phyloP scores from a whole-genome alignment of 495 filamentous ascomycete genomes.

The Aspergillus bertholletiae region DNA sequence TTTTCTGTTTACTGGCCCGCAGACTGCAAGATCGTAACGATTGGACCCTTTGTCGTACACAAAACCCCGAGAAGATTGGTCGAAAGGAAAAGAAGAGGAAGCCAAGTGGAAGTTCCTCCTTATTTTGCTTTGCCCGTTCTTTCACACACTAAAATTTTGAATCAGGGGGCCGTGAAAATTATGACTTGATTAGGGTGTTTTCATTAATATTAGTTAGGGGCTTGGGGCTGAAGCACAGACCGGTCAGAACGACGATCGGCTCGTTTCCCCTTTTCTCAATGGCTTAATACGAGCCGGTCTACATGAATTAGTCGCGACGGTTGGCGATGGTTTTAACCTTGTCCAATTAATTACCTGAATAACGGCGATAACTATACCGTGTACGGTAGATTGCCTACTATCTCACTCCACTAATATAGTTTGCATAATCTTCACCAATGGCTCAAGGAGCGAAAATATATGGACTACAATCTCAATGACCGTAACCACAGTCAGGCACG shows the following conservation, averaged over 20 bases:
- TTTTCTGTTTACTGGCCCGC: neutral
- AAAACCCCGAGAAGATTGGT: neutral
- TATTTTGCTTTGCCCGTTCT: neutral
- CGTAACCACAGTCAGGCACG: no score
- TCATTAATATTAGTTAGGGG: slow-evolving; percentile 14
- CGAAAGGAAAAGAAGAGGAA: neutral
- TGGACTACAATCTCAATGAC: no score
- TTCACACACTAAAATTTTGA: neutral
- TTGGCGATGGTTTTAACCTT: neutral
- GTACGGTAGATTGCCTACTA: no score
- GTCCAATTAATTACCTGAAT: neutral
- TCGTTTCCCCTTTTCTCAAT: slow-evolving; percentile 13
- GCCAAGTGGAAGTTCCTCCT: neutral
- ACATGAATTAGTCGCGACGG: neutral
- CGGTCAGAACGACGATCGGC: slow-evolving; percentile 10
- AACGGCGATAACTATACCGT: neutral
- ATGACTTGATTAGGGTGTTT: neutral
- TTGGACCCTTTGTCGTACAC: neutral
- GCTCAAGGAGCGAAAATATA: neutral
- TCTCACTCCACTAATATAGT: neutral
- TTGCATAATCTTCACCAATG: neutral
- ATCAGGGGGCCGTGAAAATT: slow-evolving; percentile 9
- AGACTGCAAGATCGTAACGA: neutral
- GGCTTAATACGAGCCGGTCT: neutral
- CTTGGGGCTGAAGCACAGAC: slow-evolving; percentile 18